Evolutionary conservation across 108 stramenopile species (phyloP), one percentile per base, ranked within the genome.

Genomic region (Ochromonas danica): DNA sequence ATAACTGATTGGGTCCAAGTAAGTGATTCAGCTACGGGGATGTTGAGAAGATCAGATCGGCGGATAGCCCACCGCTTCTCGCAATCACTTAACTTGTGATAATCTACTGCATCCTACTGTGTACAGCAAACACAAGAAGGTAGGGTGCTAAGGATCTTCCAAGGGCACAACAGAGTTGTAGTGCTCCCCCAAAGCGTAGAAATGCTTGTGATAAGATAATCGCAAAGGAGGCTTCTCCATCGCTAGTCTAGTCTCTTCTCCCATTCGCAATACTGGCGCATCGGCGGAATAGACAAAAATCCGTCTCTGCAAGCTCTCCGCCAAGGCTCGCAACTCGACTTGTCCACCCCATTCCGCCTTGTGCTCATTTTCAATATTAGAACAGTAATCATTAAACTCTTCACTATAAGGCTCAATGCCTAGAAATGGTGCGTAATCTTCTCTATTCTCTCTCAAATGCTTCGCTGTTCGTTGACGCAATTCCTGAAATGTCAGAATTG

Each of bases 261-360:
- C 89, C 79, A 88, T 79, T 28, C 65, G 36, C 61, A 85, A 39
- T 28, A 80, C 84, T 57, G 81, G 83, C 75, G 57, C 86, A 81
- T 45, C 91, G 81, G 62, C 83, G 25, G 88, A 87, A 84, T 90
- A 94, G 25, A 98, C 93, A 61, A 84, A 75, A 61, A 98, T 94
- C n/a, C 92, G 91, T 43, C 85, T 85, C 71, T 90, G 51, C 79
- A 98, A 79, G n/a, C 85, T 93, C 45, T 42, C 6, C 36, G 87
- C 77, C 61, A 96, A 84, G 0, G 95, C 95, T 77, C 93, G 86
- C 6, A 97, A 85, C 84, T 98, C 97, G 70, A 97, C 84, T 87
- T 98, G 94, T 35, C 97, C 96, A 45, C 97, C 97, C 97, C 97
- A 98, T 70, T 94, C 94, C 2, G 93, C 88, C 40, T 90, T 89